phyloP scores from a whole-genome alignment of 345 rosid species.

The Acer saccharum region DNA sequence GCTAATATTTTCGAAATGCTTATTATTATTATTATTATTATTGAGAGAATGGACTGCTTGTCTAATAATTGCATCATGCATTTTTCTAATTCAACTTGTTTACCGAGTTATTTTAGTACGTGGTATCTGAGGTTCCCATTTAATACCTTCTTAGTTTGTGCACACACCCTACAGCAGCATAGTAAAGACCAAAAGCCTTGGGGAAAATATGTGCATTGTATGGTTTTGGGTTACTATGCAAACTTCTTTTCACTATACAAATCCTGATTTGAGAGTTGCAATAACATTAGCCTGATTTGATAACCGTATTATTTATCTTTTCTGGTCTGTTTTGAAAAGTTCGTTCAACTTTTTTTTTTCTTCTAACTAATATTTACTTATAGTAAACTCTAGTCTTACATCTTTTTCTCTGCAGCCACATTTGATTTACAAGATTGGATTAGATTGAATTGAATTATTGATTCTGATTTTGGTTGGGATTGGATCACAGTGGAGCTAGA shows the following conservation, averaged over 20 bases:
- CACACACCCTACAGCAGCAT: background rate
- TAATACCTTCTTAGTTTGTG: background rate
- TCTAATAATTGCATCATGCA: background rate
- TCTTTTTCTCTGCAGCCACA: background rate
- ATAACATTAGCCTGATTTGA: background rate
- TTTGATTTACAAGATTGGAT: background rate
- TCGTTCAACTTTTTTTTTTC: background rate
- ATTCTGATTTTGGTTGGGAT: background rate
- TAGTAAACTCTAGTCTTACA: background rate
- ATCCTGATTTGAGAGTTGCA: background rate
- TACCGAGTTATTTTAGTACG: too few relatives aligned
- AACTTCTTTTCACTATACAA: background rate
- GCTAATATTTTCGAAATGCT: background rate
- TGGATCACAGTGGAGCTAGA: background rate
- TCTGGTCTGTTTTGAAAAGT: background rate
- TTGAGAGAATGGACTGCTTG: background rate
- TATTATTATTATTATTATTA: background rate
- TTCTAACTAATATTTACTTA: background rate
- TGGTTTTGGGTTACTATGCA: background rate
- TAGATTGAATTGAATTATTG: background rate
- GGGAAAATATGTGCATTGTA: background rate
- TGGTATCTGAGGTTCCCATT: background rate
- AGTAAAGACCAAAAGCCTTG: background rate
- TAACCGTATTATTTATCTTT: background rate
- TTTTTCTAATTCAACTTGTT: background rate